Evolutionary conservation across 2,329 filamentous ascomycete genomes (phyloP), one percentile per base, ranked within the genome.

Genomic region (Fusarium denticulatum): DNA sequence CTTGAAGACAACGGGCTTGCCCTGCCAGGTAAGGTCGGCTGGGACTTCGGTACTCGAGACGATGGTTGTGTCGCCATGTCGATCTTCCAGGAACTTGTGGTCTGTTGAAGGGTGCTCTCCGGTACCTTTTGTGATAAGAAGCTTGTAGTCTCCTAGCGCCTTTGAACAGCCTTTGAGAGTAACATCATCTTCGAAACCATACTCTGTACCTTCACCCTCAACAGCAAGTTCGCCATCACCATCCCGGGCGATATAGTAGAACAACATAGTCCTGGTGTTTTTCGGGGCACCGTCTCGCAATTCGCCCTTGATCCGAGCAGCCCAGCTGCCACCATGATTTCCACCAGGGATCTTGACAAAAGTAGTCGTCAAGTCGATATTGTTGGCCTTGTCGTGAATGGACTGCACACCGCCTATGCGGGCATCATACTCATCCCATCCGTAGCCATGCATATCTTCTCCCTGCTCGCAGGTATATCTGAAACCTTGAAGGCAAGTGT

Each of bases 401-500:
- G 93, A 93, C 83, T 99, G 94, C 28, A 93, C 88, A 63, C 96
- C 96, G 71, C 96, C 96, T 64, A 88, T 92, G 65, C 96, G 89
- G 28, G 95, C 92, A 83, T 99, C 96, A 82, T 97, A 99, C 81
- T 97, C 94, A 78, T 98, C 95, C 96, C 96, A 99, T 71, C 96
- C 96, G 82, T 99, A 99, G 63, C 96, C 96, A 53, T 91, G 93
- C 88, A 99, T 97, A 74, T 93, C 93, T 81, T 97, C 94, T 81
- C 96, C 90, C 82, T 99, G 96, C 82, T 98, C 96, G 84, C 96
- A 99, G 0, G 96, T 98, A 82, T 97, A 95, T 73, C 96, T 91
- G 78, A 98, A 93, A 77, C 92, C 94, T 96, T 46, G 16, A 80
- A 20, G 20, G 30, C 20, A 8, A 39, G 13, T 49, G 71, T 71